Base-by-base conservation (phyloP, 2,329 filamentous ascomycete genomes). In the Fusarium denticulatum region DNA sequence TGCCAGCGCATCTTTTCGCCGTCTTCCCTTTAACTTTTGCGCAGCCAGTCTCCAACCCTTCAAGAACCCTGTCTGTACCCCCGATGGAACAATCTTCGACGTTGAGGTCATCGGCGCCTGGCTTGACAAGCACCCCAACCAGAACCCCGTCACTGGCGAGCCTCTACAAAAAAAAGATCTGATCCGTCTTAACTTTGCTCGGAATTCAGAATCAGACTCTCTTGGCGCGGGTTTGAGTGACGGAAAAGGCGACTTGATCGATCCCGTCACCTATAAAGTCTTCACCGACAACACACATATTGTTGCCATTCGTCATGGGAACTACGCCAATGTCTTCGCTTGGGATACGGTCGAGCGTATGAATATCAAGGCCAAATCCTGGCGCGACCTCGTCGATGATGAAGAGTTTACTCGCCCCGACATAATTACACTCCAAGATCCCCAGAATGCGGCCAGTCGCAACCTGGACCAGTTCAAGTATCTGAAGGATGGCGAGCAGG, bases 271-370 rank as follows among this genome's bases (percentile, higher is more conserved):
- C 1, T 98, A 94, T 87, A 99, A 99, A 82, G 93, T 97, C 46
- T 94, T 99, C 79, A 99, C 96, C 52, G 95, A 99, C 81, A 98
- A 98, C 82, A 98, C 96, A 8, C 96, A 98, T 82, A 94, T 99
- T 66, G 94, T 98, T 50, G 96, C 95, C 22, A 87, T 99, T 72
- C 88, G 91, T 64, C 91, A 93, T 82, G 90, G 90, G 61, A 93
- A 88, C 62, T 96, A 95, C 65, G 96, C 96, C 56, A 99, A 99
- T 83, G 96, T 97, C 9, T 99, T 98, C 81, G 92, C 95, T 3
- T 98, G 93, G 90, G 97, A 99, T 79, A 99, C 97, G 4, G 90
- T 99, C 42, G 94, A 98, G 83, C 89, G 94, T 77, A 90, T 99
- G 85, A 99, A 99, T 82, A 92, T 99, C 83, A 98, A 98, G 85